Evolutionary conservation across 2,329 filamentous ascomycete species (phyloP).

Genomic region (Ampelomyces quisqualis): DNA sequence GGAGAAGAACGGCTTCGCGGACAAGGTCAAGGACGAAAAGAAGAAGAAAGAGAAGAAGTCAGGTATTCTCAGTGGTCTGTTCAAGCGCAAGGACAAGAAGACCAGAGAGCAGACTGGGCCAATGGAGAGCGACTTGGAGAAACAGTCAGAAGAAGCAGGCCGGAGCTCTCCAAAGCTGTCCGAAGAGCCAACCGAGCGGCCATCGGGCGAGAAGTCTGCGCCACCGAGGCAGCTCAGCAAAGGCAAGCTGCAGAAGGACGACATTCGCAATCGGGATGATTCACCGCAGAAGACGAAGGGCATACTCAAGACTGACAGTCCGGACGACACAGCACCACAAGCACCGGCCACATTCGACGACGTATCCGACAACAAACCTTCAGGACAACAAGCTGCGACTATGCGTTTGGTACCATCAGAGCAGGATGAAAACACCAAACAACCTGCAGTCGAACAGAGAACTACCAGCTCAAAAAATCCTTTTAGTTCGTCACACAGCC

Average conservation of each 20-base stretch:
- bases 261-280: constrained; percentile 32
- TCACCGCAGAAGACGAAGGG: constrained; percentile 38
- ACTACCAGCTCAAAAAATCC: constrained; percentile 36
- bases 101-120: constrained; percentile 33
- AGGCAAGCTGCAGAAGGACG: constrained; percentile 43
- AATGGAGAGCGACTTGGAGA: constrained; percentile 49
- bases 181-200: constrained; percentile 30
- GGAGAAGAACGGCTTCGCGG: constrained; percentile 65
- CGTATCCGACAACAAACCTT: constrained; percentile 11
- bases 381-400: constrained; percentile 24
- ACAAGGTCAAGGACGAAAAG: constrained; percentile 69
- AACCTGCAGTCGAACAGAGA: constrained; percentile 20
- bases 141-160: constrained; percentile 42
- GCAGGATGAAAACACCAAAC: constrained; percentile 18
- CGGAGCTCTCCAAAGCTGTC: constrained; percentile 40
- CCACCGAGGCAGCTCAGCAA: constrained; percentile 41
- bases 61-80: constrained; percentile 69
- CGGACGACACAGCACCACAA: constrained; percentile 26
- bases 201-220: constrained; percentile 33
- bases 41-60: constrained; percentile 71
- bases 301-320: constrained; percentile 35
- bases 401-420: constrained; percentile 42
- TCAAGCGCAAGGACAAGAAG: constrained; percentile 67
- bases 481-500: constrained; percentile 35
- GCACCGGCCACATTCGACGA: constrained; percentile 19